A percentile compares a stretch with the other conserved stretches of the same genome.
These are phyloP conservation scores for Candolleomyces eurysporus DNA, from an alignment of 768 basidiomycete species.

Conservation along the genomic window DNA sequence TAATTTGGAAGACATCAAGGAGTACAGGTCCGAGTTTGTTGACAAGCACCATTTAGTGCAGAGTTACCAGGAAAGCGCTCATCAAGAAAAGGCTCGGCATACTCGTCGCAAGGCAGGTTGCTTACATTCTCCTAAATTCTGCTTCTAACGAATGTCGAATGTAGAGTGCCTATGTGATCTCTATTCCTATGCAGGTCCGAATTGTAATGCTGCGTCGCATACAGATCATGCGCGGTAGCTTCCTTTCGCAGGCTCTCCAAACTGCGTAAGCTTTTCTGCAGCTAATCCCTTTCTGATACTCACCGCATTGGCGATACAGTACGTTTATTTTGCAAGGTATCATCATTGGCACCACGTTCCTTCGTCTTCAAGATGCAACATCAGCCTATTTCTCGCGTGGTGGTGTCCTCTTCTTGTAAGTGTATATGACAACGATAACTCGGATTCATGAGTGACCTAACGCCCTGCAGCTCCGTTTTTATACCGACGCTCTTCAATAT, in stretches of 20 bases:
- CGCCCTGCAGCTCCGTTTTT: slow-evolving; percentile 43
- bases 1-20: slow-evolving; percentile 39
- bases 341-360: slow-evolving; percentile 63
- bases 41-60: slow-evolving; percentile 37
- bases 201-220: slow-evolving; percentile 40
- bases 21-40: slow-evolving; percentile 45
- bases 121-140: background rate
- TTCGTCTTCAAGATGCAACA: slow-evolving; percentile 49
- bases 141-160: background rate
- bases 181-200: slow-evolving; percentile 40
- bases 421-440: background rate
- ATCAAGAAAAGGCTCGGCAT: slow-evolving; percentile 51
- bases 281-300: slow-evolving; percentile 25
- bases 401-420: slow-evolving; percentile 70
- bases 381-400: slow-evolving; percentile 66
- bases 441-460: background rate
- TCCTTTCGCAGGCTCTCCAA: slow-evolving; percentile 25
- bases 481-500: slow-evolving; percentile 58
- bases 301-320: slow-evolving; percentile 6
- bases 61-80: slow-evolving; percentile 44
- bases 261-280: slow-evolving; percentile 19
- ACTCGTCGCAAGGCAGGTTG: slow-evolving; percentile 25
- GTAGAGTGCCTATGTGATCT: slow-evolving; percentile 38
- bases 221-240: slow-evolving; percentile 40
- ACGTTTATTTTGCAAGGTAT: slow-evolving; percentile 34